Conservation (phyloP, 2,329 filamentous ascomycete species). For the Mollisia scopiformis region DNA sequence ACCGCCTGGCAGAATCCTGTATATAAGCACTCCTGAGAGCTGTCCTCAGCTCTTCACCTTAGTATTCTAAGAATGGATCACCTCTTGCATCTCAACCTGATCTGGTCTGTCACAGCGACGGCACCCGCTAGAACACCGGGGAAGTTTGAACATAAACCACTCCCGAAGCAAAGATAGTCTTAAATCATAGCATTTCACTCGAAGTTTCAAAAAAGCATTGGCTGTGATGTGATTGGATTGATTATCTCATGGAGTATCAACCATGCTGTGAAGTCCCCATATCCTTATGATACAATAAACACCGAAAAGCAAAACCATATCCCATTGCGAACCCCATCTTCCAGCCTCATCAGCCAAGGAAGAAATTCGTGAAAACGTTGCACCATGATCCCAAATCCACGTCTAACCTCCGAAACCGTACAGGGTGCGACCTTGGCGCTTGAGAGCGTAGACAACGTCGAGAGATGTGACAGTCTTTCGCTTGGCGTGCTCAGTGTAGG, state of each 20-base stretch:
- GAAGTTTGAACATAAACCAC: too few species aligned
- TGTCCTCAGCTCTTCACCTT: too few species aligned
- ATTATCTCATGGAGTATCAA: constrained; percentile 13
- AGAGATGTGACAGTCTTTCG: constrained; percentile 72
- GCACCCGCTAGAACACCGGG: too few species aligned
- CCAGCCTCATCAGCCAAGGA: background rate
- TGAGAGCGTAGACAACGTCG: constrained; percentile 67
- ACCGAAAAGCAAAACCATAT: constrained; percentile 16
- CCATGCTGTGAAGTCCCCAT: constrained; percentile 12
- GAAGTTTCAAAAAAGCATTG: too few species aligned
- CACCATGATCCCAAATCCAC: background rate
- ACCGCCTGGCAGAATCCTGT: too few species aligned
- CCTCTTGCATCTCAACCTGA: too few species aligned
- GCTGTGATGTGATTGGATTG: constrained; percentile 4
- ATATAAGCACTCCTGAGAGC: too few species aligned
- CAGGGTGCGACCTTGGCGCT: constrained; percentile 68
- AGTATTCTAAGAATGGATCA: too few species aligned
- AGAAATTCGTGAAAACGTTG: constrained; percentile 4
- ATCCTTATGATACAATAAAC: constrained; percentile 16
- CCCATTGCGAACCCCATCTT: constrained; percentile 6
- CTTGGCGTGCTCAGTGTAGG: constrained; percentile 84
- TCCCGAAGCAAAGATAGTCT: too few species aligned
- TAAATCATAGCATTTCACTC: too few species aligned
- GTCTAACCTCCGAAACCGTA: constrained; percentile 70
- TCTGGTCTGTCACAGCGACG: too few species aligned